Evolutionary conservation across 148 eudicot species (phyloP).

Genomic region (Polygonum aviculare): DNA sequence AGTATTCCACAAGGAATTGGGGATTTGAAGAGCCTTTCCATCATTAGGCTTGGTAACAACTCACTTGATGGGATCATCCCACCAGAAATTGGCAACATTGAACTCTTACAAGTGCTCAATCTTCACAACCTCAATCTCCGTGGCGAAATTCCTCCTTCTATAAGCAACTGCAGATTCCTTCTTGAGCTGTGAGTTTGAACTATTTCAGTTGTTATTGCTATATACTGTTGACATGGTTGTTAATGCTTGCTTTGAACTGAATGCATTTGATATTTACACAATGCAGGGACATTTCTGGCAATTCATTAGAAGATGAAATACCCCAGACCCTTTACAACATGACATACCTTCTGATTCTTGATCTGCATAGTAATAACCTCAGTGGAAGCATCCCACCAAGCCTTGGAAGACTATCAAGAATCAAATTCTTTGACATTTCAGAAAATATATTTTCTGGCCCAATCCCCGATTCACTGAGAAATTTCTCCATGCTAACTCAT

Average conservation of each 20-base stretch:
- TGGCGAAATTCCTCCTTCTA: conserved; percentile 57
- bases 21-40: conserved; percentile 41
- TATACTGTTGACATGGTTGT: neutral
- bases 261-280: neutral
- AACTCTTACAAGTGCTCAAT: conserved; percentile 67
- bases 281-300: conserved; percentile 91
- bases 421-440: conserved; percentile 60
- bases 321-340: conserved; percentile 72
- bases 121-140: conserved; percentile 58
- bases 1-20: conserved; percentile 49
- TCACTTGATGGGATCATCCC: conserved; percentile 57
- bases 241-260: conserved; percentile 1
- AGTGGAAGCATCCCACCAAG: conserved; percentile 56
- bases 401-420: conserved; percentile 51
- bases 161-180: conserved; percentile 74
- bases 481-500: conserved; percentile 45
- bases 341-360: conserved; percentile 66
- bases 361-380: conserved; percentile 62
- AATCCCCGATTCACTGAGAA: conserved; percentile 54
- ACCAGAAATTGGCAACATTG: conserved; percentile 57
- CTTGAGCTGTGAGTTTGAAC: conserved; percentile 81
- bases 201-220: neutral
- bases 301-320: conserved; percentile 69
- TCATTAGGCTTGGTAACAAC: conserved; percentile 62
- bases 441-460: conserved; percentile 63